Evolutionary conservation across 139 green algal genomes (phyloP).

Genomic region (Ulvella scutata): DNA sequence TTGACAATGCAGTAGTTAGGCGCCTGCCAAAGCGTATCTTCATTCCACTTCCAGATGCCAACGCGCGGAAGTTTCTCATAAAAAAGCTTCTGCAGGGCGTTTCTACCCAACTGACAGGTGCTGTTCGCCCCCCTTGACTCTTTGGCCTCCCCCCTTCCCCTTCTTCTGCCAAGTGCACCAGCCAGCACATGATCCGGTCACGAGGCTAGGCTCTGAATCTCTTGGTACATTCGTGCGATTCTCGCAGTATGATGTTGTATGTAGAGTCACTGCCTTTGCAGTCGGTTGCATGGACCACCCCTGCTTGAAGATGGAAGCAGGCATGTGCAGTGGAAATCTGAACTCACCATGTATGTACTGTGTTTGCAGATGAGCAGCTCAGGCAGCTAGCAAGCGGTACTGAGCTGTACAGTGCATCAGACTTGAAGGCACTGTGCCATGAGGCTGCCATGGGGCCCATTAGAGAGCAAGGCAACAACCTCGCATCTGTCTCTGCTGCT

Average conservation of each 20-base stretch:
- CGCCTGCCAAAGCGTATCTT: constrained; percentile 53
- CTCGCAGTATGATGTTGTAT: too few relatives aligned
- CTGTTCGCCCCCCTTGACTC: too few relatives aligned
- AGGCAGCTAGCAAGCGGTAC: constrained; percentile 17
- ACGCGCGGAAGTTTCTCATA: constrained; percentile 29
- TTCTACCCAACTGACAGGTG: neutral
- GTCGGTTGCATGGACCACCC: too few relatives aligned
- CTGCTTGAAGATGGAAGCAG: too few relatives aligned
- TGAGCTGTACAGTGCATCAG: constrained; percentile 49
- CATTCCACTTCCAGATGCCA: constrained; percentile 40
- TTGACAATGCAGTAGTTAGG: constrained; percentile 48
- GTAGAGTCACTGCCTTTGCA: too few relatives aligned
- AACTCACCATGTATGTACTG: neutral
- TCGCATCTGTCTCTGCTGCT: constrained; percentile 18
- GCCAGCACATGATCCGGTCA: too few relatives aligned
- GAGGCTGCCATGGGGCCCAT: constrained; percentile 65
- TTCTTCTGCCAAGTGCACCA: too few relatives aligned
- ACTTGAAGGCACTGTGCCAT: constrained; percentile 56
- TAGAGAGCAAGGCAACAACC: constrained; percentile 33
- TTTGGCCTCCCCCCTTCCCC: too few relatives aligned
- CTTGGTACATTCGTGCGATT: too few relatives aligned
- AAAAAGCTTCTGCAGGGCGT: constrained; percentile 26
- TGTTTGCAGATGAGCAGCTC: neutral
- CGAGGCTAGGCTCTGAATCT: too few relatives aligned
- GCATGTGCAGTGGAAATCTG: constrained; percentile 19